phyloP scores from a whole-genome alignment of 345 rosid species.

The Mercurialis annua region DNA sequence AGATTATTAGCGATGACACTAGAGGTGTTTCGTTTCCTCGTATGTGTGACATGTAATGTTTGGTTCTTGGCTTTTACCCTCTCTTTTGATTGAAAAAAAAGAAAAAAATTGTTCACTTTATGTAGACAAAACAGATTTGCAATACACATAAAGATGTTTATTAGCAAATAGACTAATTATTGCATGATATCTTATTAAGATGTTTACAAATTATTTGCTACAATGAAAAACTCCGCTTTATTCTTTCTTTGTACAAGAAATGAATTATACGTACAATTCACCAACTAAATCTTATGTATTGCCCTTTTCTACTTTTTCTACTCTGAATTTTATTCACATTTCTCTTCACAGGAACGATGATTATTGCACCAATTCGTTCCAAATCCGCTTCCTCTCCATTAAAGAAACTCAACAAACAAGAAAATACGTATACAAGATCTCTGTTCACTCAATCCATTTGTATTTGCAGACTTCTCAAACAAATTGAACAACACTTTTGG shows the following conservation, averaged over 20 bases:
- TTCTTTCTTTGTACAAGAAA: slow-evolving; percentile 23
- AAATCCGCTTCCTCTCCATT: not conserved
- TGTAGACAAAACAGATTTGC: too few species aligned
- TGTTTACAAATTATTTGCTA: not conserved
- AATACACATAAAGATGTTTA: too few species aligned
- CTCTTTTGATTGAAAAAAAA: too few species aligned
- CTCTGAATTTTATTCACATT: slow-evolving; percentile 32
- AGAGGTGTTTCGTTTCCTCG: too few species aligned
- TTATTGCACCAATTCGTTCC: slow-evolving; percentile 26
- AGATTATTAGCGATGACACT: too few species aligned
- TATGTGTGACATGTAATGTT: too few species aligned
- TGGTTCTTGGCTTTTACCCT: too few species aligned
- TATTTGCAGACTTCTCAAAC: slow-evolving; percentile 2
- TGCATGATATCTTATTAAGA: not conserved
- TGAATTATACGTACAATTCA: slow-evolving; percentile 11
- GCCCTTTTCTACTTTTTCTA: not conserved
- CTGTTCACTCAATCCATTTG: slow-evolving; percentile 11
- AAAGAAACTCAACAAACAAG: not conserved
- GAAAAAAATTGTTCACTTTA: too few species aligned
- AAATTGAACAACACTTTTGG: not conserved
- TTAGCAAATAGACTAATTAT: too few species aligned
- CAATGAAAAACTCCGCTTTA: slow-evolving; percentile 10
- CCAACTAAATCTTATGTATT: slow-evolving; percentile 8
- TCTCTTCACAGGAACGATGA: slow-evolving; percentile 24
- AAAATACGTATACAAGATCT: slow-evolving; percentile 9